Conservation (phyloP, 2,329 filamentous ascomycete species). For the Diplodia seriata region DNA sequence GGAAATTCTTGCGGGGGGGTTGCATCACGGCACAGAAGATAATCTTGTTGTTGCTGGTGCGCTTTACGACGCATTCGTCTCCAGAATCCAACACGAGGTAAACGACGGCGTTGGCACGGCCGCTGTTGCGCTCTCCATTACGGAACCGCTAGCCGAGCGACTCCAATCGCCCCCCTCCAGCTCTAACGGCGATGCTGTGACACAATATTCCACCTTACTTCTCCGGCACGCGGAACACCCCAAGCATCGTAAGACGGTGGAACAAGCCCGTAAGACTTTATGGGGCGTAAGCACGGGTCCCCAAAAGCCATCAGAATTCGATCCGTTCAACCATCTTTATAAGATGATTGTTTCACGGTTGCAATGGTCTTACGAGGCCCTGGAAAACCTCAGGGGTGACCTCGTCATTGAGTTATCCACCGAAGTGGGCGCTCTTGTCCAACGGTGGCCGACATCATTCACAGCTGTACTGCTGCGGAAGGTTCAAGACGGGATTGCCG, state of each 20-base stretch:
- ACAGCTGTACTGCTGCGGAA: slow-evolving; percentile 63
- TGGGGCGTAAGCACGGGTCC: slow-evolving; percentile 63
- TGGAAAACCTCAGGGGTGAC: slow-evolving; percentile 50
- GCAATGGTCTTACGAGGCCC: slow-evolving; percentile 59
- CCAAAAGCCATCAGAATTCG: slow-evolving; percentile 48
- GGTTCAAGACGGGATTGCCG: slow-evolving; percentile 66
- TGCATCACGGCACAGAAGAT: slow-evolving; percentile 56
- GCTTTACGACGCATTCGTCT: slow-evolving; percentile 65
- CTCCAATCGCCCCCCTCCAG: slow-evolving; percentile 34
- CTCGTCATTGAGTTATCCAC: slow-evolving; percentile 58
- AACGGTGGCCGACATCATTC: slow-evolving; percentile 53
- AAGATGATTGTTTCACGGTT: slow-evolving; percentile 64
- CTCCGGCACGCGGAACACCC: slow-evolving; percentile 60
- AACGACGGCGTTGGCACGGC: slow-evolving; percentile 70
- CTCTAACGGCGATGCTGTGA: not conserved
- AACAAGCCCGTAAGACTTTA: slow-evolving; percentile 68
- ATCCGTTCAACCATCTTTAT: slow-evolving; percentile 73
- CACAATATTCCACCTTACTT: slow-evolving; percentile 48
- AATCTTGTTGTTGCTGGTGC: slow-evolving; percentile 36
- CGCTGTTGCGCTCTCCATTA: slow-evolving; percentile 68
- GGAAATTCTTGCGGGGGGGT: slow-evolving; percentile 66
- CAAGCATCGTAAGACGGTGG: slow-evolving; percentile 51
- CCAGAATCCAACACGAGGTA: slow-evolving; percentile 53
- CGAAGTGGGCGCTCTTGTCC: slow-evolving; percentile 55
- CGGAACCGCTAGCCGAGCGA: slow-evolving; percentile 71